Evolutionary conservation across 345 rosid genomes (phyloP), one percentile per base, ranked within the genome.

Genomic region (Populus nigra): DNA sequence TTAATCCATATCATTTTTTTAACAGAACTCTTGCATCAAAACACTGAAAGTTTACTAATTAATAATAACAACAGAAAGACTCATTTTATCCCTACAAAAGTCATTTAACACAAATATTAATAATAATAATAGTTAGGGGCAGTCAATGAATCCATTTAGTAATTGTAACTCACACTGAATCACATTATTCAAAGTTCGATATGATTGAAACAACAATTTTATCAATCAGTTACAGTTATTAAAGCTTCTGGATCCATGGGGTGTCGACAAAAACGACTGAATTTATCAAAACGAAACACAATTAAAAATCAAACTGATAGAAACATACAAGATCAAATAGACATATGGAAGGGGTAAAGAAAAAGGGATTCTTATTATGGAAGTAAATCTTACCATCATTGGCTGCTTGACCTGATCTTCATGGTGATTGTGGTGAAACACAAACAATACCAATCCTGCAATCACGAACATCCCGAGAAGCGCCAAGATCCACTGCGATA

Each of bases 401-500:
- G 76, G 68, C 59, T 38, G 79, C 45, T 49, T 41, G 29, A 83
- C 77, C 73, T 76, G 93, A 90, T 90, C 91, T 78, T 90, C 92
- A 73, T 88, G 87, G n/a, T 91, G 96, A 88, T 86, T 85, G 79
- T 96, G 98, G 38, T 93, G 98, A 83, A 91, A 88, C 71, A 90
- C 84, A 76, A 96, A 93, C 82, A 96, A 86, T 74, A 92, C 81
- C 86, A 92, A 87, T 76, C 93, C 99, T 8, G 88, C 99, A 78
- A 87, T 50, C 72, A 88, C 85, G 83, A 92, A 96, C 73, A 87
- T 69, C 66, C 84, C 91, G 73, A 93, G 88, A 84, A 93, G 88
- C 80, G 79, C 82, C 91, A 93, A 91, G 89, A 96, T 92, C 98
- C 94, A 92, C 78, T 69, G 88, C 79, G 96, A 87, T 45, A 92